Conservation (phyloP, 345 rosid genomes). For the Isatis tinctoria region DNA sequence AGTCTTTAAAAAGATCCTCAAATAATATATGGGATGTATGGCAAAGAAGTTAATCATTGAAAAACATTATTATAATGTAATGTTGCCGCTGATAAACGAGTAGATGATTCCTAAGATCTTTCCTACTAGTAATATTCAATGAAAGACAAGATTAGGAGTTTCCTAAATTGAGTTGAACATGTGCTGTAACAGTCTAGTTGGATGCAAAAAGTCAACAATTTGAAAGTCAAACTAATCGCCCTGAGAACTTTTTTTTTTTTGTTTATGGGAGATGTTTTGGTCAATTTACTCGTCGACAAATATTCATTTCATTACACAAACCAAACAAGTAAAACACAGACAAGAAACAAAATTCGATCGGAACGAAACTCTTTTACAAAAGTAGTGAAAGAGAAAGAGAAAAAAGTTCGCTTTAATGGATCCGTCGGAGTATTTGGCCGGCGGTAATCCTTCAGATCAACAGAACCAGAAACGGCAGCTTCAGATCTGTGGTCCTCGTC, state of each 20-base stretch:
- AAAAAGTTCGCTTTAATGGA: constrained; percentile 29
- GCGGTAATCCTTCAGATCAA: constrained; percentile 26
- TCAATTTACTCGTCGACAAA: constrained; percentile 24
- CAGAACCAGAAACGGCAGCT: constrained; percentile 35
- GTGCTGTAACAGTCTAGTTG: constrained; percentile 18
- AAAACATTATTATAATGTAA: neutral
- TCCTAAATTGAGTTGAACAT: neutral
- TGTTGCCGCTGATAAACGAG: neutral
- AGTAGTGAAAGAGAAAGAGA: neutral
- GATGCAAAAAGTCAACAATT: constrained; percentile 27
- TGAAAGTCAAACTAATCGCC: constrained; percentile 30
- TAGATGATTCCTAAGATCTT: constrained; percentile 16
- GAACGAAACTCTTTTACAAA: neutral
- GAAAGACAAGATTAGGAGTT: neutral
- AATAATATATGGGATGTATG: no score
- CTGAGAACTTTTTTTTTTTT: neutral
- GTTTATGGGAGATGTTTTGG: constrained; percentile 24
- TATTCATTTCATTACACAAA: constrained; percentile 14
- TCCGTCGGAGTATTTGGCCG: constrained; percentile 33
- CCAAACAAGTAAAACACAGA: constrained; percentile 18
- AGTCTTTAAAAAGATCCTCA: no score
- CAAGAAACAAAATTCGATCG: neutral
- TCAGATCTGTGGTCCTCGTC: constrained; percentile 77
- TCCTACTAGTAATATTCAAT: constrained; percentile 8
- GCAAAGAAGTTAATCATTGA: neutral